These are phyloP conservation scores for Penicillium arizonense DNA, from an alignment of 495 filamentous ascomycete species.

Conservation along the genomic window DNA sequence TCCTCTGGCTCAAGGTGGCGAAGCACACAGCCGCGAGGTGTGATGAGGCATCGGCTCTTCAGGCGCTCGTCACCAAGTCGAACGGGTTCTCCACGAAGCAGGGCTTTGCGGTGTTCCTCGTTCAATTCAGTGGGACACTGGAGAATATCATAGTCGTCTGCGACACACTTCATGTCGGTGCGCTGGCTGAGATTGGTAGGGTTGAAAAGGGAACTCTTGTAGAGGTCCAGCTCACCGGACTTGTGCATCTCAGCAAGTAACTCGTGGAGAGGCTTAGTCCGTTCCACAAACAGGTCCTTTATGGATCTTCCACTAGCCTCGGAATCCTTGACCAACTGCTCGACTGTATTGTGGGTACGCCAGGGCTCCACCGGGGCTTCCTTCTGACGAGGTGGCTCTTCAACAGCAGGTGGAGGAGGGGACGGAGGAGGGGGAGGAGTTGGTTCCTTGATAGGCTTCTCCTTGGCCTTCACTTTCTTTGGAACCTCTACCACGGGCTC, in stretches of 20 bases:
- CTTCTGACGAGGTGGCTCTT: slow-evolving; percentile 32
- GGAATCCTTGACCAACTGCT: slow-evolving; percentile 40
- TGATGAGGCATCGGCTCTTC: slow-evolving; percentile 60
- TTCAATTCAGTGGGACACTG: slow-evolving; percentile 39
- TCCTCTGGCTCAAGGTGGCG: slow-evolving; percentile 73
- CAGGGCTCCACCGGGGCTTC: slow-evolving; percentile 27
- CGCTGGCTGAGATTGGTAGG: slow-evolving; percentile 50
- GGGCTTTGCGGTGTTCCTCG: slow-evolving; percentile 41
- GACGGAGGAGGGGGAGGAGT: slow-evolving; percentile 11
- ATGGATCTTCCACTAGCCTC: slow-evolving; percentile 32
- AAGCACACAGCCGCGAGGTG: slow-evolving; percentile 75
- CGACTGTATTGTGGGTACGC: slow-evolving; percentile 45
- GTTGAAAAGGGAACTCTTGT: slow-evolving; percentile 54
- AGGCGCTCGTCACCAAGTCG: slow-evolving; percentile 32
- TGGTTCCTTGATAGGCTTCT: slow-evolving; percentile 31
- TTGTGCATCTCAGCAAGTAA: slow-evolving; percentile 52
- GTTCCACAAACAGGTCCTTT: slow-evolving; percentile 41
- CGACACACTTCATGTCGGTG: slow-evolving; percentile 47
- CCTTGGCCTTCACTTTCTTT: slow-evolving; percentile 39
- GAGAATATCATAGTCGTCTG: slow-evolving; percentile 42
- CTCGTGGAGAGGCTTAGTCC: slow-evolving; percentile 39
- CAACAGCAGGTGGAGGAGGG: slow-evolving; percentile 10
- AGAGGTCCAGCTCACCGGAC: slow-evolving; percentile 45
- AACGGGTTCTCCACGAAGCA: slow-evolving; percentile 42
- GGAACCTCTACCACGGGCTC: slow-evolving; percentile 25